Percentiles rank a stretch among this genome's conserved stretches.
Evolutionary conservation across 1,139 yeast species (phyloP).

Genomic region (Sugiyamaella castrensis): DNA sequence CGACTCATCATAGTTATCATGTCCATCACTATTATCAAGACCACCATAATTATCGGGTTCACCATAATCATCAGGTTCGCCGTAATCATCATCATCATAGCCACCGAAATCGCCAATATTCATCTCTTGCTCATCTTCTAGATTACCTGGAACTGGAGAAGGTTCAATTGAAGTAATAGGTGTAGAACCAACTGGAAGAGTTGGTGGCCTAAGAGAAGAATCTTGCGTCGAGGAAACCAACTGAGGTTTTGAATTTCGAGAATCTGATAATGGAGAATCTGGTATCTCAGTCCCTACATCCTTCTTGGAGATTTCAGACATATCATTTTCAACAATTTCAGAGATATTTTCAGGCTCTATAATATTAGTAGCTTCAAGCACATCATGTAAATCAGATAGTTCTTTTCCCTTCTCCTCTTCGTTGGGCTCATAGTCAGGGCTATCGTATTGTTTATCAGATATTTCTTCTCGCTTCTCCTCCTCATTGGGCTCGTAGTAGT

Average conservation of each 20-base stretch:
- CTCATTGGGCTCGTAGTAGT: neutral
- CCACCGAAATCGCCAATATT: slow-evolving; percentile 19
- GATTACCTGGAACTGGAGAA: too few species aligned
- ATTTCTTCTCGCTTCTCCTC: slow-evolving; percentile 6
- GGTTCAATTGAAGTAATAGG: neutral
- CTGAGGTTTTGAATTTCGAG: too few species aligned
- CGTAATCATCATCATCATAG: slow-evolving; percentile 16
- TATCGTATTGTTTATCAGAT: too few species aligned
- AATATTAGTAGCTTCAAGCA: neutral
- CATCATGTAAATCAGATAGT: neutral
- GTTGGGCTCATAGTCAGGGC: neutral
- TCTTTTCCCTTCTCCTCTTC: slow-evolving; percentile 8
- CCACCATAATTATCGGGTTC: slow-evolving; percentile 17
- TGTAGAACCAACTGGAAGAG: too few species aligned
- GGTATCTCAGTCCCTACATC: too few species aligned
- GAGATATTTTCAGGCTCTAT: neutral
- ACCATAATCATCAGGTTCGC: slow-evolving; percentile 12
- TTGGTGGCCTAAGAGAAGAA: too few species aligned
- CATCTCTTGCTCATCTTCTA: slow-evolving; percentile 16
- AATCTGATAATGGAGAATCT: too few species aligned
- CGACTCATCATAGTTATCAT: neutral
- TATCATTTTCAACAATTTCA: neutral
- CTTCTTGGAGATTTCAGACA: neutral
- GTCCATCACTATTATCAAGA: slow-evolving; percentile 8
- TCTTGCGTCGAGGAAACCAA: too few species aligned